phyloP scores from a whole-genome alignment of 108 stramenopile species.

The Conticribra guillardii region DNA sequence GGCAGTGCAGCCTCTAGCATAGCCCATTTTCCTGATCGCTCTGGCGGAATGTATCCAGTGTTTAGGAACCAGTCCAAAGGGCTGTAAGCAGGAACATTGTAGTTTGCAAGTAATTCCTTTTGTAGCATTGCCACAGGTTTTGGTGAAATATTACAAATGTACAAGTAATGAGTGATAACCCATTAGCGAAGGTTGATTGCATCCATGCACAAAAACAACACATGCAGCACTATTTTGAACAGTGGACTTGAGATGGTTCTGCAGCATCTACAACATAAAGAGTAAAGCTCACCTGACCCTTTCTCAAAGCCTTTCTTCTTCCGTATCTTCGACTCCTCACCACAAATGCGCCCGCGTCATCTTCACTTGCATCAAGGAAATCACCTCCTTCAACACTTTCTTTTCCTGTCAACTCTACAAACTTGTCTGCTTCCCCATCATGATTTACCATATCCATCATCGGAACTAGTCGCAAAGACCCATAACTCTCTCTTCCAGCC shows the following conservation, averaged over 20 bases:
- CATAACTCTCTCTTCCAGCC: slow-evolving; percentile 64
- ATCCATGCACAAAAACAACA: background rate
- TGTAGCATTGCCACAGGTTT: too few species aligned
- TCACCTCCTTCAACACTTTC: slow-evolving; percentile 49
- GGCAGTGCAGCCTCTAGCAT: slow-evolving; percentile 51
- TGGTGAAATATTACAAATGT: background rate
- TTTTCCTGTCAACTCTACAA: slow-evolving; percentile 69
- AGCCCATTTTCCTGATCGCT: slow-evolving; percentile 66
- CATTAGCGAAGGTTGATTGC: background rate
- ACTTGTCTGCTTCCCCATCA: slow-evolving; percentile 72
- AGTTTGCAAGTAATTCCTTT: slow-evolving; percentile 77
- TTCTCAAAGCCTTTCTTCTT: slow-evolving; percentile 59
- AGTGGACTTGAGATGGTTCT: too few species aligned
- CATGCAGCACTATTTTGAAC: too few species aligned
- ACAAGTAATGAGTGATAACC: background rate
- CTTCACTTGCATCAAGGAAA: slow-evolving; percentile 44
- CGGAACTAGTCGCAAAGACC: slow-evolving; percentile 72
- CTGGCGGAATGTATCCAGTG: slow-evolving; percentile 84
- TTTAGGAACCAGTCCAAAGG: slow-evolving; percentile 88
- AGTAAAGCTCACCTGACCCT: slow-evolving; percentile 61
- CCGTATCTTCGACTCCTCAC: slow-evolving; percentile 74
- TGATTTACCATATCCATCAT: slow-evolving; percentile 86
- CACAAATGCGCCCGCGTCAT: slow-evolving; percentile 77
- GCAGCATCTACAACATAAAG: too few species aligned
- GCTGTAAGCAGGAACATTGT: slow-evolving; percentile 84